Base-by-base conservation (phyloP, 1,284 basidiomycete species). In the Xerocomus minutiporus region DNA sequence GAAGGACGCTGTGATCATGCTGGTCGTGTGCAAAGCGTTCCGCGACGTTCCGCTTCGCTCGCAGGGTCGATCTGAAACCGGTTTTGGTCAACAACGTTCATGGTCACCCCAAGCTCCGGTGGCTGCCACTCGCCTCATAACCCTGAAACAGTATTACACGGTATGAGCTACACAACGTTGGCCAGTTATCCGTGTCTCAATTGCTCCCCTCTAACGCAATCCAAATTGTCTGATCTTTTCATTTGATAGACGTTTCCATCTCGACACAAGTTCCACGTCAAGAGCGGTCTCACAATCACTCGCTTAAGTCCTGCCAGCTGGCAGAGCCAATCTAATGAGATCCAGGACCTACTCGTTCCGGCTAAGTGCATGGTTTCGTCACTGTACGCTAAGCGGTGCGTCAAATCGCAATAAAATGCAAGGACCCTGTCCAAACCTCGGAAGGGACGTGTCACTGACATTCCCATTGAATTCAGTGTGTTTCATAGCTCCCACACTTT, bases 11-110 rank as follows among this genome's bases (percentile, higher is more conserved):
- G 60, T 59, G 49, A 12, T 40, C 26, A 29, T 59, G 50, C 15
- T 51, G 40, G 51, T 58, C 48, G 39, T 55, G 40, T 44, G 38
- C 35, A 48, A 41, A 46, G 15, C 36, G 46, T 53, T 46, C 53
- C 53, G 41, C 13, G 32, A 28, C 40, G 15, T 51, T 9, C 47
- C 57, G 52, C 15, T n/a, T 35, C 15, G 15, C 15, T 15, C 17
- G 12, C 44, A 25, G 34, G 23, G 45, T 26, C 45, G 34, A 41
- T 41, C 40, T 41, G 40, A 41, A 41, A 26, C 40, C 40, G 12
- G 40, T 41, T 41, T 41, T 41, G 40, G 40, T 26, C 25, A 41
- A 41, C 7, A 9, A 23, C 8, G 38, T 20, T 15, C 25, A 26
- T 41, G 38, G 38, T 25, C 23, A 15, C 34, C 15, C 34, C 13